Base-by-base conservation (phyloP, 2,329 filamentous ascomycete species). In the Aspergillus novoparasiticus region DNA sequence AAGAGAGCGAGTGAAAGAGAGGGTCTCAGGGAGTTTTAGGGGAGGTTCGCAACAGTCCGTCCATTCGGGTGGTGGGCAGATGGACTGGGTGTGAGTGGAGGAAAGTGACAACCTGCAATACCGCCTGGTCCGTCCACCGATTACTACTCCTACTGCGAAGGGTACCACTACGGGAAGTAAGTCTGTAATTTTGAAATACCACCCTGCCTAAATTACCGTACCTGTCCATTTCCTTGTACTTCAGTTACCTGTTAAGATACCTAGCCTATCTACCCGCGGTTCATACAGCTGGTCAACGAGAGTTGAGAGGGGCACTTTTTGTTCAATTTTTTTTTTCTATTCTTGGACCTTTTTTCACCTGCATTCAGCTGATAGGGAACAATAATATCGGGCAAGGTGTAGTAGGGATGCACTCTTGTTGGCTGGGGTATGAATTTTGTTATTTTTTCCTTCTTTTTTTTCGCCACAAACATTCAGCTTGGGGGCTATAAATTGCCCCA, bases 11-110 rank as follows among this genome's bases (percentile, higher is more conserved):
- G 58, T 46, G 46, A 60, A 45, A 53, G 56, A 53, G 56, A 60
- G 32, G 41, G 43, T 43, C 43, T 61, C 63, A 65, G 59, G 60
- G 58, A 60, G 59, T 58, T 58, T 66, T 62, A 60, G 59, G 60
- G 64, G 62, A 48, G 60, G 56, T 59, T 62, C 55, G 34, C 56
- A 56, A 64, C 53, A 48, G 57, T 62, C 51, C 51, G 51, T 55
- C 21, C 51, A 23, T 39, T 55, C 11, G 57, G 50, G 30, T 56
- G 59, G 59, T 61, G 59, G 59, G 53, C 59, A 61, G 59, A 51
- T 57, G 54, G 50, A 32, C 30, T 26, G 32, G 30, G 48, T n/a
- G 51, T 41, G 56, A 56, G 57, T 59, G 61, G 57, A 32, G 53
- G 46, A 34, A 48, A 32, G n/a, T 23, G 50, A 53, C 51, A 36